Evolutionary conservation across 805 yeast genomes (phyloP), one percentile per base, ranked within the genome.

Genomic region (Metschnikowia arizonensis): DNA sequence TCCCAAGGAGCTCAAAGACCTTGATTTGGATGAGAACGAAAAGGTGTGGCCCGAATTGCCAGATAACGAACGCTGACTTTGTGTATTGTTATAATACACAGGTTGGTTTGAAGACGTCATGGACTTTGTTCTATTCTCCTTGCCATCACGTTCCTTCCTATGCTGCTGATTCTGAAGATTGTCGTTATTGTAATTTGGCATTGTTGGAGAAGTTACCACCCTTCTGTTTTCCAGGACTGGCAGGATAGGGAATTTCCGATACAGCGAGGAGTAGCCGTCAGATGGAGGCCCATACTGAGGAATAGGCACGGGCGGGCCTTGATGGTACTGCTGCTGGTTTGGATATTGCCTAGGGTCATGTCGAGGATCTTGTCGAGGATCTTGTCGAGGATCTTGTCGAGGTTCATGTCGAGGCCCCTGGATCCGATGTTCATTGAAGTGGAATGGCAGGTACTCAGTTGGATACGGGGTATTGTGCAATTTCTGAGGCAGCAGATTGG

Each of bases 1-100:
- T 11, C 69, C 61, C 39, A 72, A 59, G 1, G 76, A 71, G 14
- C 70, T 62, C 44, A 70, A 68, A 1, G 75, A 70, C 29, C 74
- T 53, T 2, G 73, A 66, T 43, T 66, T 68, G 7, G 74, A 67
- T 2, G 70, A 58, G 14, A 70, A 57, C 19, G 73, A 46, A 26
- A 50, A 52, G 5, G 55, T 42, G 34, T 46, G 52, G 6, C 51
- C 45, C 3, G 50, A 45, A n/a, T 47, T 39, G 24, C 44, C 45
- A 15, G 54, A 67, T 44, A 63, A 63, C 2, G 68, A 54, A 44
- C 69, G 73, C 50, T 60, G 64, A 21, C 54, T 51, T 19, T 59
- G 53, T 12, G 56, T 21, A 15, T 39, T 39, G 21, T 31, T 39
- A 28, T 39, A 39, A 15, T 30, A 23, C 34, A 35, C 35, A 3